Evolutionary conservation across 2,329 filamentous ascomycete species (phyloP).

Genomic region (Aspergillus uvarum): DNA sequence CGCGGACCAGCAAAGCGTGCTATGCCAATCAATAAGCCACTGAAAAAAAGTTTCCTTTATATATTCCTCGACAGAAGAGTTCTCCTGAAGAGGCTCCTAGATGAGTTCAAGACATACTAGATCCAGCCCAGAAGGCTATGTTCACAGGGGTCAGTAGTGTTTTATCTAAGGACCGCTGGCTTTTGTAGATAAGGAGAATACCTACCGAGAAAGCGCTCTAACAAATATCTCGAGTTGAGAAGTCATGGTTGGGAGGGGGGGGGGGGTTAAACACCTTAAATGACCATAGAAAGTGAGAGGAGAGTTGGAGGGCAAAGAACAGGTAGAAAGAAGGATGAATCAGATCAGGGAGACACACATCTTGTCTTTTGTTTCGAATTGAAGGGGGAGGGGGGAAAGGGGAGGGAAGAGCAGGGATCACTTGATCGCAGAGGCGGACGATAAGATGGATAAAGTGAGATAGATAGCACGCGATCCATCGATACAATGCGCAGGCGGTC

Average conservation of each 20-base stretch:
- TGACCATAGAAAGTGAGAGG: not conserved
- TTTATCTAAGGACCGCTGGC: not conserved
- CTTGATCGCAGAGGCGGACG: constrained; percentile 4
- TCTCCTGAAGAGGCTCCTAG: not conserved
- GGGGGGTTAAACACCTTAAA: not conserved
- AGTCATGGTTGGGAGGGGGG: constrained; percentile 28
- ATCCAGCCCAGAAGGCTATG: constrained; percentile 70
- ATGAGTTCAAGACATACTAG: constrained; percentile 50
- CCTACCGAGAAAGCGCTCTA: constrained; percentile 45
- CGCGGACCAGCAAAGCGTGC: constrained; percentile 71
- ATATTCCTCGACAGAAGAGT: not conserved
- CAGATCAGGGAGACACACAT: not conserved
- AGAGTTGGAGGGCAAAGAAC: not conserved
- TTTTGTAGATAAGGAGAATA: constrained; percentile 9
- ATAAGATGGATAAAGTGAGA: constrained; percentile 6
- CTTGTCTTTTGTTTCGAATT: not conserved
- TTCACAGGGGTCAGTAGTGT: constrained; percentile 30
- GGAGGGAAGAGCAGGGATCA: constrained; percentile 1
- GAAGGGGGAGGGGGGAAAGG: not conserved
- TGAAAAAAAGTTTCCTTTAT: not conserved
- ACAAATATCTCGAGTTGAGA: constrained; percentile 38
- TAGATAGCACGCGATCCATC: not conserved
- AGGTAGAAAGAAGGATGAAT: not conserved
- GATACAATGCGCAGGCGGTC: constrained; percentile 25
- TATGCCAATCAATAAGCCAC: constrained; percentile 4